Evolutionary conservation across 352 stramenopile genomes (phyloP).

Genomic region (Pythium insidiosum): DNA sequence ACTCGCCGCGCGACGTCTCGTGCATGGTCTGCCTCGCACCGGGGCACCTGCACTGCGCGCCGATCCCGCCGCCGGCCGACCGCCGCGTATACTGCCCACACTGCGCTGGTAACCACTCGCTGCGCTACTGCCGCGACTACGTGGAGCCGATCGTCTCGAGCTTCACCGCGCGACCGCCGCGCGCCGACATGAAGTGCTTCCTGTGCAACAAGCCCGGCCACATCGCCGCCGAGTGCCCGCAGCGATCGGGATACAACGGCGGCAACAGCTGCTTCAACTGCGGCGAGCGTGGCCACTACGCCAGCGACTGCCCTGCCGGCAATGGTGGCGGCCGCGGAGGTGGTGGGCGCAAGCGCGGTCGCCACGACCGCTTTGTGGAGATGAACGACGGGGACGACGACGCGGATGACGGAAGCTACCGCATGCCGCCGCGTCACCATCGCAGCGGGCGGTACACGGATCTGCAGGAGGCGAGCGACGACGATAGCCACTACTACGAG

Average conservation of each 20-base stretch:
- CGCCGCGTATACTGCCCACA: conserved; percentile 62
- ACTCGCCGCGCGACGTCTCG: conserved; percentile 20
- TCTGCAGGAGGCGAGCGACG: conserved; percentile 1
- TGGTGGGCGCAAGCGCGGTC: conserved; percentile 33
- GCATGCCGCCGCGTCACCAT: conserved; percentile 4
- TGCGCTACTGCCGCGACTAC: conserved; percentile 33
- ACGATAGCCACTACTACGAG: no score
- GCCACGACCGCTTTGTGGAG: conserved; percentile 22
- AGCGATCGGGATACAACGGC: conserved; percentile 33
- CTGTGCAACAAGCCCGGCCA: conserved; percentile 64
- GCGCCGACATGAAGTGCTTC: conserved; percentile 58
- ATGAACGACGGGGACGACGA: conserved; percentile 24
- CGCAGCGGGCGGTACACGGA: conserved; percentile 1
- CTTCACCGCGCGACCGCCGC: conserved; percentile 31
- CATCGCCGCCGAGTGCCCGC: conserved; percentile 58
- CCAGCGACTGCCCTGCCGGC: conserved; percentile 10
- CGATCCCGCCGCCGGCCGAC: conserved; percentile 53
- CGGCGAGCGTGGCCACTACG: conserved; percentile 17
- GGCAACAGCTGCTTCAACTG: conserved; percentile 24
- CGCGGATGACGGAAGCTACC: conserved; percentile 23
- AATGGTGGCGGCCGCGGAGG: conserved; percentile 6
- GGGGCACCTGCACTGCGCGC: conserved; percentile 65
- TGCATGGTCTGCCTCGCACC: conserved; percentile 70
- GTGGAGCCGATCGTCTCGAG: conserved; percentile 28
- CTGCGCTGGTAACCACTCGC: conserved; percentile 46